Evolutionary conservation across 2,329 filamentous ascomycete genomes (phyloP).

Genomic region (Pseudopithomyces chartarum): DNA sequence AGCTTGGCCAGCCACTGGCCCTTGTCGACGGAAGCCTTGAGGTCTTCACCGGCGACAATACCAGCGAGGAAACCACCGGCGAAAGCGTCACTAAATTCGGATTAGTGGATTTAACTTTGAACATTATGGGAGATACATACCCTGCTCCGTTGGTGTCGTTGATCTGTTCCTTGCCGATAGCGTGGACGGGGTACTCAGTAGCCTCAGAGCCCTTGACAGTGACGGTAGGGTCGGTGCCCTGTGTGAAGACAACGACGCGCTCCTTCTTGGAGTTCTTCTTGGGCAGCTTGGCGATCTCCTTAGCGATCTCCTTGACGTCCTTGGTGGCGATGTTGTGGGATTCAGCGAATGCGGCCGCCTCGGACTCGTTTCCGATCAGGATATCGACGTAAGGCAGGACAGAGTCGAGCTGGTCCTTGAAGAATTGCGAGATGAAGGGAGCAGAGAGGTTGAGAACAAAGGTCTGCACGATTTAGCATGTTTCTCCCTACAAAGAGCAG

Average conservation of each 20-base stretch:
- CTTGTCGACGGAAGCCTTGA: conserved; percentile 82
- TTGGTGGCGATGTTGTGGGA: conserved; percentile 74
- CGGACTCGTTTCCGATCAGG: conserved; percentile 95
- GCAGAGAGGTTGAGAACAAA: conserved; percentile 93
- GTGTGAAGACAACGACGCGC: conserved; percentile 88
- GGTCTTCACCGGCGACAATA: conserved; percentile 79
- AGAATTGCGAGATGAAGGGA: conserved; percentile 95
- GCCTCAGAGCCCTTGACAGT: conserved; percentile 71
- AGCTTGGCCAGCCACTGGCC: conserved; percentile 95
- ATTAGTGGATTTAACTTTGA: conserved; percentile 8
- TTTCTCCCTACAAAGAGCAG: neutral
- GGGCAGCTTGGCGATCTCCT: conserved; percentile 82
- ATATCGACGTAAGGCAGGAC: conserved; percentile 93
- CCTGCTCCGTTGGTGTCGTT: conserved; percentile 95
- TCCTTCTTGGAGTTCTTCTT: conserved; percentile 89
- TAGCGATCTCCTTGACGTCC: conserved; percentile 83
- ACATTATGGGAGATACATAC: conserved; percentile 45
- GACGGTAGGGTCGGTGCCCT: conserved; percentile 89
- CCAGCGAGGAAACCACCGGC: conserved; percentile 92
- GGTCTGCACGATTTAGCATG: conserved; percentile 46
- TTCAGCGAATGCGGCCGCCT: conserved; percentile 86
- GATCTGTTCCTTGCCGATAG: conserved; percentile 78
- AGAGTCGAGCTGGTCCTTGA: conserved; percentile 91
- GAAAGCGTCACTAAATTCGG: conserved; percentile 75
- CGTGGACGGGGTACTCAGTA: conserved; percentile 79